phyloP scores from a whole-genome alignment of 2,329 filamentous ascomycete genomes.

The Neonectria neomacrospora region DNA sequence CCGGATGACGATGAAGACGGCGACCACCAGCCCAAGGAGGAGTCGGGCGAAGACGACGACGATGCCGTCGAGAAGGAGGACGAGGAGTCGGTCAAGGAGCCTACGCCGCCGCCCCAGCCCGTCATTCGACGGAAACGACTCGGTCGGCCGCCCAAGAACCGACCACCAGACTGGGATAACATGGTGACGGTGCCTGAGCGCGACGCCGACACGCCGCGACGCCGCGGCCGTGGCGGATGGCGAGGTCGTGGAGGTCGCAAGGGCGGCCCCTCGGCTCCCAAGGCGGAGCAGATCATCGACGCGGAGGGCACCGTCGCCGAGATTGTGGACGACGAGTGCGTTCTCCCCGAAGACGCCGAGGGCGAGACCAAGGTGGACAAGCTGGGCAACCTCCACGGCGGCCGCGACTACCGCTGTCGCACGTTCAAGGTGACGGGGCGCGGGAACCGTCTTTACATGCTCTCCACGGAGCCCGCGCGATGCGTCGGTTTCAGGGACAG shows the following conservation, averaged over 20 bases:
- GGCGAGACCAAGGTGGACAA: slow-evolving; percentile 96
- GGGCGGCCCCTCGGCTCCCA: slow-evolving; percentile 77
- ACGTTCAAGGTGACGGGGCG: slow-evolving; percentile 91
- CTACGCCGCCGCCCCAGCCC: slow-evolving; percentile 67
- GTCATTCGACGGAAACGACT: slow-evolving; percentile 80
- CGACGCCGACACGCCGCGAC: slow-evolving; percentile 69
- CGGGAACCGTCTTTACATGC: slow-evolving; percentile 91
- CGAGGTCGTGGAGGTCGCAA: slow-evolving; percentile 72
- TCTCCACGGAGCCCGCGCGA: slow-evolving; percentile 95
- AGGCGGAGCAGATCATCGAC: slow-evolving; percentile 86
- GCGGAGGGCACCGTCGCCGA: slow-evolving; percentile 93
- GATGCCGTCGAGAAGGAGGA: slow-evolving; percentile 51
- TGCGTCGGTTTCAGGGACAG: slow-evolving; percentile 98
- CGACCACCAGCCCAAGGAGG: slow-evolving; percentile 65
- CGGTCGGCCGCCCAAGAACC: slow-evolving; percentile 88
- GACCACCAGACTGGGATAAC: slow-evolving; percentile 80
- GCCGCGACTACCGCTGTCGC: slow-evolving; percentile 92
- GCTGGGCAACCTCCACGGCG: slow-evolving; percentile 81
- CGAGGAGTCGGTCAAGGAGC: slow-evolving; percentile 62
- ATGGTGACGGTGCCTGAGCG: slow-evolving; percentile 66
- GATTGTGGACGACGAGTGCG: slow-evolving; percentile 91
- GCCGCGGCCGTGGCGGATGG: slow-evolving; percentile 78
- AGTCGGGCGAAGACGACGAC: slow-evolving; percentile 57
- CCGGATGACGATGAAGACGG: slow-evolving; percentile 53
- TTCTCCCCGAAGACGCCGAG: slow-evolving; percentile 84